Conservation (phyloP, 1,284 basidiomycete genomes). For the Grifola frondosa region DNA sequence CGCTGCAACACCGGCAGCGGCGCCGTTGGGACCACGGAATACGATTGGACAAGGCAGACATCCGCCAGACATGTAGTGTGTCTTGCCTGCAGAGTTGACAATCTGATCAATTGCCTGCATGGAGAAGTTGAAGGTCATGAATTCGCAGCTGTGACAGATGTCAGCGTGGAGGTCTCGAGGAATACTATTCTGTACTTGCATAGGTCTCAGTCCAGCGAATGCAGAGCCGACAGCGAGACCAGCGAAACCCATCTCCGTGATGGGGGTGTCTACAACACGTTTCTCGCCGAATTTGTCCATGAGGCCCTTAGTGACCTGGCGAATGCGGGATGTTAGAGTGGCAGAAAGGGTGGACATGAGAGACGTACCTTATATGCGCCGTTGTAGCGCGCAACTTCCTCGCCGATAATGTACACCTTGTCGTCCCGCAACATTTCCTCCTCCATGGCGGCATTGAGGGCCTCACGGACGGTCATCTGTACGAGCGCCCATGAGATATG, state of each 20-base stretch:
- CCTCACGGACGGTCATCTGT: constrained; percentile 98
- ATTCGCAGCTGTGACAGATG: constrained; percentile 79
- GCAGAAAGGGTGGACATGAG: not conserved
- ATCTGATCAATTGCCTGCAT: constrained; percentile 99
- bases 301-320: constrained; percentile 92
- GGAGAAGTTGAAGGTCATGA: constrained; percentile 98
- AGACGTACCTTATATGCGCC: constrained; percentile 93
- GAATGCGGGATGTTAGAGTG: not conserved
- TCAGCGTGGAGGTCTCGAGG: not conserved
- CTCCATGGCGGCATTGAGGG: constrained; percentile 97
- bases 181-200: constrained; percentile 47
- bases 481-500: constrained; percentile 6
- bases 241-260: constrained; percentile 98
- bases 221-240: constrained; percentile 96
- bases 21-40: constrained; percentile 99
- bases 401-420: constrained; percentile 93
- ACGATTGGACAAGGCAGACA: constrained; percentile 97
- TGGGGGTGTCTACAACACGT: constrained; percentile 96
- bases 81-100: constrained; percentile 99
- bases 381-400: constrained; percentile 99
- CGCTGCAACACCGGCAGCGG: constrained; percentile 94
- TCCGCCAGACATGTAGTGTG: constrained; percentile 99
- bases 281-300: constrained; percentile 99
- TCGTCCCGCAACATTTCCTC: constrained; percentile 99
- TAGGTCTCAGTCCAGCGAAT: constrained; percentile 89